Conservation (phyloP, 257 asterid species). For the Nicotiana benthamiana region DNA sequence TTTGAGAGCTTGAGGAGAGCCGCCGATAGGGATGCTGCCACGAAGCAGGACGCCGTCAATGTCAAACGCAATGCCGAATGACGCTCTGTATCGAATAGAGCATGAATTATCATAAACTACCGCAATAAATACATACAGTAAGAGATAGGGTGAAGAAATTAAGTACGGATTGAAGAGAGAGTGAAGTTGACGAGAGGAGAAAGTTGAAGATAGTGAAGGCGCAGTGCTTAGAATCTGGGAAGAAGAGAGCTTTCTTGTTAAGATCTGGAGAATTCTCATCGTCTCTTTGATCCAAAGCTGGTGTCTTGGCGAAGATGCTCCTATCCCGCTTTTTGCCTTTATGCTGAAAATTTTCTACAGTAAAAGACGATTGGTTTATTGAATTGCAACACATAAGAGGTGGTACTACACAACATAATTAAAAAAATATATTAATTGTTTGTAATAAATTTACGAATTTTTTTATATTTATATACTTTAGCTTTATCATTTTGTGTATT, state of each 20-base stretch:
- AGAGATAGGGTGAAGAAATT: background rate
- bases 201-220: background rate
- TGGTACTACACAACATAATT: too few species aligned
- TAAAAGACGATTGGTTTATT: background rate
- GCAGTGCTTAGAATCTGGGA: background rate
- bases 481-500: too few species aligned
- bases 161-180: slow-evolving; percentile 10
- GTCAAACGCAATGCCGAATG: slow-evolving; percentile 87
- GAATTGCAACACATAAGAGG: background rate
- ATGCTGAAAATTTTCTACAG: too few species aligned
- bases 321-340: too few species aligned
- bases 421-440: too few species aligned
- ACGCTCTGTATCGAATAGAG: slow-evolving; percentile 14
- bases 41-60: slow-evolving; percentile 90
- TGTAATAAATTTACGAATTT: too few species aligned
- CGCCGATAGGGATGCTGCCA: slow-evolving; percentile 69
- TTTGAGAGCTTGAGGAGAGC: slow-evolving; percentile 66
- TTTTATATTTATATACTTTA: too few species aligned
- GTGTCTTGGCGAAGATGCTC: background rate
- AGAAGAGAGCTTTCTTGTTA: background rate
- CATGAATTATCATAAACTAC: background rate
- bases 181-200: background rate
- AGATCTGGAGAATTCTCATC: slow-evolving; percentile 1
- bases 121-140: background rate
- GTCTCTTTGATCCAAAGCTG: background rate